phyloP scores from a whole-genome alignment of 2,329 filamentous ascomycete species.

The Geosmithia morbida region DNA sequence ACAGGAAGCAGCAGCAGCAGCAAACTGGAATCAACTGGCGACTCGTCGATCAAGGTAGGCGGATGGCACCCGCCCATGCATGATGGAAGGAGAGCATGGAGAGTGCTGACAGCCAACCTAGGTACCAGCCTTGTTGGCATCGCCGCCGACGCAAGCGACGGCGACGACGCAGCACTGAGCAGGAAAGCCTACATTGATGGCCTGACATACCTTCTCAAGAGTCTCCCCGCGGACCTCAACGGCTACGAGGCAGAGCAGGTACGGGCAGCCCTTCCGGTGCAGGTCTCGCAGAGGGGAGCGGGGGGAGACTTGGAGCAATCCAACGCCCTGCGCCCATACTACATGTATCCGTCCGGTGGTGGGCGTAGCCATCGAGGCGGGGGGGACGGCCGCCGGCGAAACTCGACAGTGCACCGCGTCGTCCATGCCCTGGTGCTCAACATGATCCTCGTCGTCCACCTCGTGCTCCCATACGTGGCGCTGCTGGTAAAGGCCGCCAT shows the following conservation, averaged over 20 bases:
- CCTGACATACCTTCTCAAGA: conserved; percentile 48
- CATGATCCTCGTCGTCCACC: conserved; percentile 42
- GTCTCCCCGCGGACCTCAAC: conserved; percentile 42
- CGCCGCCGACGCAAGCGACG: conserved; percentile 11
- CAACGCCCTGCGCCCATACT: background rate
- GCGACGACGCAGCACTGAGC: conserved; percentile 18
- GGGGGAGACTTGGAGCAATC: background rate
- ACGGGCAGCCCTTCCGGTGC: conserved; percentile 11
- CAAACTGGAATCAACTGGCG: conserved; percentile 15
- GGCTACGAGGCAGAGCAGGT: conserved; percentile 32
- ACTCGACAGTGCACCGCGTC: conserved; percentile 42
- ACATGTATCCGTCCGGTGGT: no score
- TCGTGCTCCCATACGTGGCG: conserved; percentile 47
- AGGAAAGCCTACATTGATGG: conserved; percentile 51
- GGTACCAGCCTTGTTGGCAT: conserved; percentile 13
- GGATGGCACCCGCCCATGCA: background rate
- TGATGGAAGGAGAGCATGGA: background rate
- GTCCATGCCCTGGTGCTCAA: conserved; percentile 42
- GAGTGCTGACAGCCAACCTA: conserved; percentile 2
- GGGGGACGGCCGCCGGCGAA: conserved; percentile 1
- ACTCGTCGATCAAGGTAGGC: conserved; percentile 16
- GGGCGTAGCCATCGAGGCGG: no score
- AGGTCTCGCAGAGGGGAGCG: conserved; percentile 1
- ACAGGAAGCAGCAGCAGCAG: conserved; percentile 5
- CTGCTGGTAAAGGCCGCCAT: conserved; percentile 37